Evolutionary conservation across 2,329 filamentous ascomycete genomes (phyloP).

Genomic region (Metarhizium humberi): DNA sequence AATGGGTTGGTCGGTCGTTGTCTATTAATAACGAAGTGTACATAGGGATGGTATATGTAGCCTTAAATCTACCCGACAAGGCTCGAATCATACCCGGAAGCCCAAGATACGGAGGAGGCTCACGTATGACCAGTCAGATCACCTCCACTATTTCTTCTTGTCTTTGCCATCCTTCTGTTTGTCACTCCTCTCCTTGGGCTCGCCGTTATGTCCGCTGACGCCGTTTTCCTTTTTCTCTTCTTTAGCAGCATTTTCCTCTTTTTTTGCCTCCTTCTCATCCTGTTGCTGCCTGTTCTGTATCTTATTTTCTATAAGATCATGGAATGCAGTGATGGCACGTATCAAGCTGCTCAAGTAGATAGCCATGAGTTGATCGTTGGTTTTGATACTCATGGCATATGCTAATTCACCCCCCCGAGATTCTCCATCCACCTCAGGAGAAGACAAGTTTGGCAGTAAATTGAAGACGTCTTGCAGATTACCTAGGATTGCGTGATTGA

Average conservation of each 20-base stretch:
- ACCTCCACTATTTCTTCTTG: slow-evolving; percentile 29
- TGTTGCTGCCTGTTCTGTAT: slow-evolving; percentile 97
- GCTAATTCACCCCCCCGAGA: slow-evolving; percentile 72
- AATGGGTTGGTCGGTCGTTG: neutral
- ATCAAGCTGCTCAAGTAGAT: slow-evolving; percentile 97
- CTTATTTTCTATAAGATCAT: slow-evolving; percentile 99
- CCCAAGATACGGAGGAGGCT: neutral
- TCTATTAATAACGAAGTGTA: slow-evolving; percentile 1
- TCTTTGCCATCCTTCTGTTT: slow-evolving; percentile 52
- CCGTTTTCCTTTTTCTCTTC: slow-evolving; percentile 47
- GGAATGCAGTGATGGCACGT: slow-evolving; percentile 95
- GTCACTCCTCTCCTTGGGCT: slow-evolving; percentile 39
- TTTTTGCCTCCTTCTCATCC: slow-evolving; percentile 88
- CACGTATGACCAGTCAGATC: neutral
- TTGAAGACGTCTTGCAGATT: slow-evolving; percentile 99
- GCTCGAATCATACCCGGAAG: slow-evolving; percentile 1
- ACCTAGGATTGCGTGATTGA: slow-evolving; percentile 95
- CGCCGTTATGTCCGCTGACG: slow-evolving; percentile 28
- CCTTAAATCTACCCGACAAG: slow-evolving; percentile 3
- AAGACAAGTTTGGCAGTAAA: slow-evolving; percentile 88
- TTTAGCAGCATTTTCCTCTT: slow-evolving; percentile 55
- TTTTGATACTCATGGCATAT: slow-evolving; percentile 98
- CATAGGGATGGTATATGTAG: neutral
- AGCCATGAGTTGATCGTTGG: slow-evolving; percentile 96
- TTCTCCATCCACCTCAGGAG: slow-evolving; percentile 60